A percentile compares a stretch with the other conserved stretches of the same genome.
phyloP scores from a whole-genome alignment of 1,284 basidiomycete species.

The Apiotrichum gamsii region DNA sequence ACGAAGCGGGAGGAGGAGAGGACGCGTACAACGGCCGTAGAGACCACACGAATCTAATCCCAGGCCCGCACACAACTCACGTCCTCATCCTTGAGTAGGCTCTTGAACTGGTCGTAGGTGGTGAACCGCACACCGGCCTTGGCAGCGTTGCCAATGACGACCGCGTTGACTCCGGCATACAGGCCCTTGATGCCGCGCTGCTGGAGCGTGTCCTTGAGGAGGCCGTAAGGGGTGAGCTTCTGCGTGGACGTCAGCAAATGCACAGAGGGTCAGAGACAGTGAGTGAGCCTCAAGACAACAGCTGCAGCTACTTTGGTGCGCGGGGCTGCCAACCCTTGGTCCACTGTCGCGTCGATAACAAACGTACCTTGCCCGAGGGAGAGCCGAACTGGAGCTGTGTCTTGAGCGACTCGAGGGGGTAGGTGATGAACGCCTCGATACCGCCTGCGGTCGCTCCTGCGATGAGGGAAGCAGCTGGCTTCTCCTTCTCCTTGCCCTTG shows the following conservation, averaged over 20 bases:
- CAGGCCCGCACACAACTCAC: conserved; percentile 54
- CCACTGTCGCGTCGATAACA: no score
- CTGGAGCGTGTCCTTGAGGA: conserved; percentile 63
- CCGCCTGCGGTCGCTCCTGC: conserved; percentile 93
- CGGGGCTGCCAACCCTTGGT: no score
- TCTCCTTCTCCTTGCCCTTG: conserved; percentile 55
- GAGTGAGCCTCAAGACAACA: no score
- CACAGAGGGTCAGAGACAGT: no score
- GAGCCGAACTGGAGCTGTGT: conserved; percentile 52
- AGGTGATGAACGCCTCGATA: conserved; percentile 64
- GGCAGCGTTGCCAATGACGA: conserved; percentile 79
- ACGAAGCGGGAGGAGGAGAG: no score
- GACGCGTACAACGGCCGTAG: no score
- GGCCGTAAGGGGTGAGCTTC: conserved; percentile 62
- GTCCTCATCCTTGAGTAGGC: conserved; percentile 70
- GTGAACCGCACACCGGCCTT: conserved; percentile 95
- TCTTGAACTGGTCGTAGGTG: conserved; percentile 90
- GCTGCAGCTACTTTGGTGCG: no score
- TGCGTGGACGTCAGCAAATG: conserved; percentile 32
- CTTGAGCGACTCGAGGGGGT: conserved; percentile 86
- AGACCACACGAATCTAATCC: no score
- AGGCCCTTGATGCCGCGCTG: conserved; percentile 68
- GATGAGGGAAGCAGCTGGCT: conserved; percentile 64
- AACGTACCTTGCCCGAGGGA: conserved; percentile 33
- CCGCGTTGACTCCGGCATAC: conserved; percentile 78